Base-by-base conservation (phyloP, 306 rosid species). In the Acacia melanoxylon region DNA sequence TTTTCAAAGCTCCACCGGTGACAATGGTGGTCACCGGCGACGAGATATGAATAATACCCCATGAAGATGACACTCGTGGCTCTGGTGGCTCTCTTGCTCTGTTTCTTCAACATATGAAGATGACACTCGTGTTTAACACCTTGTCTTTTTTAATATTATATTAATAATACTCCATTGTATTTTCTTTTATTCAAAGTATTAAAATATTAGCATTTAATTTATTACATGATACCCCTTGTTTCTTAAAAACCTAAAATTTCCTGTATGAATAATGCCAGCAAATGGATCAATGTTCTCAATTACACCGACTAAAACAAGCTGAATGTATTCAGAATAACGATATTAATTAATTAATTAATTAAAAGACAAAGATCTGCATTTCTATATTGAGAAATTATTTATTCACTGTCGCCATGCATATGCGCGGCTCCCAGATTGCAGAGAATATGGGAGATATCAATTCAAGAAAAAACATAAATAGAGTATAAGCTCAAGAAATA, bases 81-180 rank as follows among this genome's bases (percentile, higher is more conserved):
- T n/a, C n/a, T n/a, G n/a, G n/a, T n/a, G n/a, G n/a, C n/a, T n/a
- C n/a, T n/a, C n/a, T n/a, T n/a, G n/a, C n/a, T n/a, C n/a, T n/a
- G n/a, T n/a, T n/a, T n/a, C n/a, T n/a, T n/a, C n/a, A n/a, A n/a
- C n/a, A n/a, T n/a, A n/a, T n/a, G n/a, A n/a, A n/a, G n/a, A n/a
- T n/a, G n/a, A n/a, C n/a, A n/a, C n/a, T n/a, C n/a, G n/a, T n/a
- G n/a, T n/a, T 56, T n/a, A 7, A 68, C 35, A 68, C 22, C 42
- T 41, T n/a, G 63, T 65, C 72, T 77, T 83, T 61, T 35, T n/a
- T n/a, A 63, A 74, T 83, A 62, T 65, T 65, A 24, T 79, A 16
- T 44, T 44, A 40, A 79, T 75, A 22, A 4, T 24, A 59, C 41
- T 4, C 6, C 27, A 44, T 41, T 80, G 17, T 37, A 56, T 68